A percentile compares a stretch with the other conserved stretches of the same genome.
phyloP scores from a whole-genome alignment of 768 basidiomycete species.

The Filobasidium floriforme region DNA sequence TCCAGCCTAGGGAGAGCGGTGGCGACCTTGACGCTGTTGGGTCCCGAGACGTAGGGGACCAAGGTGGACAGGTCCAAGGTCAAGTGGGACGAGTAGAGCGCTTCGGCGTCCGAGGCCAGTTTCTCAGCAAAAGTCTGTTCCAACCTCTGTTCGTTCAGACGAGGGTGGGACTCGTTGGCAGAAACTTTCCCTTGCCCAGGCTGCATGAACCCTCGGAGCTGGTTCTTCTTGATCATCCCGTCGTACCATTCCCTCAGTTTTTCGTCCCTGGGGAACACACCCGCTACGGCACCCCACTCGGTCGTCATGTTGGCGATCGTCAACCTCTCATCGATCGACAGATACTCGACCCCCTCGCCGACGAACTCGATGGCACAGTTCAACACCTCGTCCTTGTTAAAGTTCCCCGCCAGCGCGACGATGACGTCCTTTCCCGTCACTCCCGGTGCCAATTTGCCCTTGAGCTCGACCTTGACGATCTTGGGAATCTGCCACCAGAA shows the following conservation, averaged over 20 bases:
- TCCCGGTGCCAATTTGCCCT: constrained; percentile 70
- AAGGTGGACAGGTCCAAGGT: constrained; percentile 87
- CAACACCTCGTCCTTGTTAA: constrained; percentile 92
- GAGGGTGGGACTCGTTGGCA: constrained; percentile 57
- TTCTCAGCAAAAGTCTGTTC: constrained; percentile 54
- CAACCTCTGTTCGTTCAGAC: constrained; percentile 69
- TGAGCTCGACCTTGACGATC: constrained; percentile 88
- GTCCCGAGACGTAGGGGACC: constrained; percentile 90
- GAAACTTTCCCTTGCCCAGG: constrained; percentile 32
- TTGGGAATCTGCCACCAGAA: constrained; percentile 99
- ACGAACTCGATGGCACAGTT: constrained; percentile 96
- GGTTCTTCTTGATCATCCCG: constrained; percentile 59
- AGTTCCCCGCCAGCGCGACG: constrained; percentile 87
- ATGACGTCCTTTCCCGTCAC: constrained; percentile 98
- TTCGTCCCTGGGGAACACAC: constrained; percentile 86
- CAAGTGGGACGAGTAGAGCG: constrained; percentile 77
- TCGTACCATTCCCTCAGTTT: constrained; percentile 82
- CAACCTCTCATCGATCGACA: constrained; percentile 82
- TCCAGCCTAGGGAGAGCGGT: constrained; percentile 82
- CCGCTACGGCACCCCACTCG: constrained; percentile 96
- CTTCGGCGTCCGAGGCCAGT: constrained; percentile 63
- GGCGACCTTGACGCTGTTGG: constrained; percentile 96
- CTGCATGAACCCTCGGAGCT: constrained; percentile 61
- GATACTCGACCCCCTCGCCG: constrained; percentile 70
- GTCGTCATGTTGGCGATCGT: constrained; percentile 99